These are phyloP conservation scores for Acanthochlamys bracteata DNA, from an alignment of 106 monocot genomes.

Conservation along the genomic window DNA sequence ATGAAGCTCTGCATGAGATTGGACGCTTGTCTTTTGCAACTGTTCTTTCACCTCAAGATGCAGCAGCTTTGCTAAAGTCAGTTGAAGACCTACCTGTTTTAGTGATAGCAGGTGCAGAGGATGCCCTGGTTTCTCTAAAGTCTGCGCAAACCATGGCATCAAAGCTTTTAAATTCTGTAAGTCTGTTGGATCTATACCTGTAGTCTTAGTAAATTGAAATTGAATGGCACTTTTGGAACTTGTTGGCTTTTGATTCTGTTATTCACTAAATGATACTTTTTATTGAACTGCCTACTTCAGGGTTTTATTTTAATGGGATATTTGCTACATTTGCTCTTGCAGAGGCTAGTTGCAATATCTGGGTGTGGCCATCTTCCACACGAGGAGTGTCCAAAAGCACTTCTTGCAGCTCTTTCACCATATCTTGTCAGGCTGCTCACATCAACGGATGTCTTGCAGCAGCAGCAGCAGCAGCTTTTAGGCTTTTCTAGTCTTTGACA, in stretches of 20 bases:
- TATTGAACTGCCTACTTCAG: background rate
- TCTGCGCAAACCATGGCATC: slow-evolving; percentile 78
- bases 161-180: slow-evolving; percentile 80
- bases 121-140: slow-evolving; percentile 67
- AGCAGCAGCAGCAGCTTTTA: slow-evolving; percentile 20
- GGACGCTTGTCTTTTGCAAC: slow-evolving; percentile 67
- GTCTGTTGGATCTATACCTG: slow-evolving; percentile 10
- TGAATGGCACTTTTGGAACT: background rate
- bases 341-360: slow-evolving; percentile 85
- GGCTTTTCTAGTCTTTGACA: slow-evolving; percentile 1
- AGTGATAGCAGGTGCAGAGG: slow-evolving; percentile 72
- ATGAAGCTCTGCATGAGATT: slow-evolving; percentile 93
- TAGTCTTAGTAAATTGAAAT: background rate
- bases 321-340: slow-evolving; percentile 15
- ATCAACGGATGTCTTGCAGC: slow-evolving; percentile 32
- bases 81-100: slow-evolving; percentile 64
- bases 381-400: slow-evolving; percentile 91
- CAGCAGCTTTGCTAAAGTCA: slow-evolving; percentile 49
- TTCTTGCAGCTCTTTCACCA: slow-evolving; percentile 70
- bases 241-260: background rate
- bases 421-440: slow-evolving; percentile 65
- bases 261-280: too few relatives aligned
- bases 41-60: slow-evolving; percentile 67
- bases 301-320: background rate
- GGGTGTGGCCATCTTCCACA: slow-evolving; percentile 94